Percentiles rank a stretch among this genome's conserved stretches.
Evolutionary conservation across 176 grass and related monocot species (phyloP).

Genomic region (Chrysopogon serrulatus): DNA sequence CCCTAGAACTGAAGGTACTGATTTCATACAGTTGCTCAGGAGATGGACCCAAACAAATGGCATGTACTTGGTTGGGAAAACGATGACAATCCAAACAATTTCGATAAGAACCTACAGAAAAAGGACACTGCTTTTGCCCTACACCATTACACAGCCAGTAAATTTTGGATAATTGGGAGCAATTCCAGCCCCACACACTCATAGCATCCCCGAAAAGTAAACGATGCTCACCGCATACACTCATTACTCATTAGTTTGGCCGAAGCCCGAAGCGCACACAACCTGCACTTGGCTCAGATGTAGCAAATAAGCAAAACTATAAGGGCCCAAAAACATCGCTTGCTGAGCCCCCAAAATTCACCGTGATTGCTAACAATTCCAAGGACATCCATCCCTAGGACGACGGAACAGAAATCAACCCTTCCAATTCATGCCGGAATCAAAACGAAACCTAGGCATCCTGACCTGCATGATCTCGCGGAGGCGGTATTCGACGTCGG

Average conservation of each 20-base stretch:
- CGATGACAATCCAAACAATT: not conserved
- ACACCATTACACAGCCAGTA: not conserved
- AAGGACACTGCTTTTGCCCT: not conserved
- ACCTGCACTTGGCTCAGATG: too few relatives aligned
- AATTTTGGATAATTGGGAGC: not conserved
- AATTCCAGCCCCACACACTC: not conserved
- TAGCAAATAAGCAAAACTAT: not conserved
- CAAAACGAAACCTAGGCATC: not conserved
- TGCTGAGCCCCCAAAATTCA: not conserved
- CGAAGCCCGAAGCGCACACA: too few relatives aligned
- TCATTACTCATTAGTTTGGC: too few relatives aligned
- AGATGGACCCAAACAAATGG: not conserved
- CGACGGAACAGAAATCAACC: not conserved
- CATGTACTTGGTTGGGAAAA: not conserved
- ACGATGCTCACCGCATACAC: not conserved
- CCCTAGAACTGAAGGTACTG: too few relatives aligned
- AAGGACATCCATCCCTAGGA: too few relatives aligned
- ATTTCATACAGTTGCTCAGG: not conserved
- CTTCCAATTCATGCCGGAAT: not conserved
- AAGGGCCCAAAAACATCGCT: not conserved
- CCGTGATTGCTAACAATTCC: not conserved
- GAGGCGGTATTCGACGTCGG: slow-evolving; percentile 93
- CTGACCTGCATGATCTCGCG: slow-evolving; percentile 93
- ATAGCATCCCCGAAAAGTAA: not conserved
- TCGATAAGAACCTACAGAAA: not conserved